Conservation (phyloP, 208 protist species). For the Vickermania spadyakhi region DNA sequence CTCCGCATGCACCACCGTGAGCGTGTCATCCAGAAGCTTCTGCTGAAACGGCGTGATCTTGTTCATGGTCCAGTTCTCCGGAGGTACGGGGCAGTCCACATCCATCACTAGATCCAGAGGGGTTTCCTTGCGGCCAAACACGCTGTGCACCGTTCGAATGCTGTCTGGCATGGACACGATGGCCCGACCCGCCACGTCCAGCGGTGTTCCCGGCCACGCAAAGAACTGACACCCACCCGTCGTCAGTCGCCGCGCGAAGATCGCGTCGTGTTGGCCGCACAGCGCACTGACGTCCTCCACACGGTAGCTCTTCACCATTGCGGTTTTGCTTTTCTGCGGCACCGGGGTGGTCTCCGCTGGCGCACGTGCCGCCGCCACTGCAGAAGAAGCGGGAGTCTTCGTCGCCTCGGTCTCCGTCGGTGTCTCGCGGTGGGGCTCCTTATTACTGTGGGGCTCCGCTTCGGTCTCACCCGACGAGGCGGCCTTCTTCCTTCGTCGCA, state of each 20-base stretch:
- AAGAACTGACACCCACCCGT: constrained; percentile 84
- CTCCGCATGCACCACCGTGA: constrained; percentile 45
- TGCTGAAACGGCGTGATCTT: constrained; percentile 62
- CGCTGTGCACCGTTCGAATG: constrained; percentile 77
- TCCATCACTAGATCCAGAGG: constrained; percentile 80
- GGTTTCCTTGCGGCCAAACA: constrained; percentile 61
- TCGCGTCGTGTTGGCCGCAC: constrained; percentile 45
- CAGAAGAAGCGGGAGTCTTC: not conserved
- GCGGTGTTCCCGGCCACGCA: constrained; percentile 73
- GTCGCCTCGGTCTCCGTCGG: not conserved
- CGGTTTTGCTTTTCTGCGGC: constrained; percentile 28
- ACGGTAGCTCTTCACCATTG: constrained; percentile 75
- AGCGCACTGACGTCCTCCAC: constrained; percentile 63
- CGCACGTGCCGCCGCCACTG: constrained; percentile 6
- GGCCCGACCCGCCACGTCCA: constrained; percentile 49
- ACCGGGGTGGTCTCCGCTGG: not conserved
- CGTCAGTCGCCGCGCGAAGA: constrained; percentile 75
- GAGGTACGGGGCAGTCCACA: constrained; percentile 79
- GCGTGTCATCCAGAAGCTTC: constrained; percentile 58
- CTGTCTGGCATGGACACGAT: constrained; percentile 80
- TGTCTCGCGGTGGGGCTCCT: not conserved
- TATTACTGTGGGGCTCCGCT: no score
- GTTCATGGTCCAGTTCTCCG: constrained; percentile 74
- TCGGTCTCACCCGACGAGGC: no score
- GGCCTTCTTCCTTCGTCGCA: constrained; percentile 2